Base-by-base conservation (phyloP, 106 monocot species). In the Acorus calamus region DNA sequence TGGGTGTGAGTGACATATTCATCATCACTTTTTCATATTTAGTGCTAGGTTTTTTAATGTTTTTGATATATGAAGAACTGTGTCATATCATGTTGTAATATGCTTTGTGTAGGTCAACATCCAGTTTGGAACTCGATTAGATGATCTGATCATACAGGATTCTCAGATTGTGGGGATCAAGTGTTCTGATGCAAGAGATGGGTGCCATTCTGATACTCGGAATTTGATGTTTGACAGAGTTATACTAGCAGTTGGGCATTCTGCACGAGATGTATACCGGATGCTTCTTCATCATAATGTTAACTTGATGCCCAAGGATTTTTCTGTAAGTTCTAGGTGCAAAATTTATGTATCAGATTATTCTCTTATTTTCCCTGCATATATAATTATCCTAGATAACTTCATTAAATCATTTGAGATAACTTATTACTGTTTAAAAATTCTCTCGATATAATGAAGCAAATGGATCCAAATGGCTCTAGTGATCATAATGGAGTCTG, bases 221-320 rank as follows among this genome's bases (percentile, higher is more conserved):
- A 78, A 57, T 3, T 57, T 98, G 46, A 46, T 73, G 10, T 92
- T 46, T 73, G 98, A 98, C 78, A 80, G 80, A 56, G 85, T 92
- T 75, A 85, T 98, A 78, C 75, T 98, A 28, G 98, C 98, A 49
- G 98, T 98, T 60, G 98, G 98, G 46, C 98, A 98, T 67, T 98
- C 98, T 54, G 92, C 98, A 54, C 73, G 92, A 10, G 98, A 98
- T 83, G 85, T 88, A 52, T 98, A 98, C 73, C 56, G 69, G 64
- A 88, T 98, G 87, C 81, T 98, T 73, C 71, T 72, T 46, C 57
- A 77, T 52, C 72, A 92, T 73, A 70, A 88, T 69, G 81, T 87
- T 50, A 85, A 83, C 45, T 46, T 98, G 62, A 69, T 76, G 12
- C 91, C 92, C 52, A 98, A 98, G 55, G 82, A 88, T 79, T 98